Evolutionary conservation across 2,329 filamentous ascomycete genomes (phyloP).

Genomic region (Aphanoascus verrucosus): DNA sequence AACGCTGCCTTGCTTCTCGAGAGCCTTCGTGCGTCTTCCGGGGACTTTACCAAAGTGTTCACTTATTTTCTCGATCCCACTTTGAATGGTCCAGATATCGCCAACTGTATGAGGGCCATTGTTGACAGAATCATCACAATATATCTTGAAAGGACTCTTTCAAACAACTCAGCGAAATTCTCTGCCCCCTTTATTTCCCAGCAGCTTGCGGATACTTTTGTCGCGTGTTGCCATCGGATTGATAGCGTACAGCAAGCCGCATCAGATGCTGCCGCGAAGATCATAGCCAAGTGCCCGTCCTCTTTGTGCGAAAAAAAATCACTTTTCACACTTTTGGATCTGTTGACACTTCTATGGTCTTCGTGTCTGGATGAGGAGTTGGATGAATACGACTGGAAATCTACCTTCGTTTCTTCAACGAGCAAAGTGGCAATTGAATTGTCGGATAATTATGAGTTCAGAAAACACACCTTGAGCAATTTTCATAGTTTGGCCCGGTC

Average conservation of each 20-base stretch:
- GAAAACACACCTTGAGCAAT: constrained; percentile 65
- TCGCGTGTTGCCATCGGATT: constrained; percentile 86
- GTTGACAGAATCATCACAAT: constrained; percentile 61
- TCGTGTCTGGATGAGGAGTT: constrained; percentile 91
- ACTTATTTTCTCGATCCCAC: constrained; percentile 93
- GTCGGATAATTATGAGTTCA: constrained; percentile 83
- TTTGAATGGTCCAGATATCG: constrained; percentile 51
- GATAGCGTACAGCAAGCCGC: constrained; percentile 83
- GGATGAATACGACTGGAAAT: constrained; percentile 80
- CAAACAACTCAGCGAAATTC: constrained; percentile 62
- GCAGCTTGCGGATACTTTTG: constrained; percentile 76
- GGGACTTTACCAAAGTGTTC: constrained; percentile 80
- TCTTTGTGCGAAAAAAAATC: constrained; percentile 82
- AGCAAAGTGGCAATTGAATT: constrained; percentile 75
- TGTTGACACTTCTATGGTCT: constrained; percentile 88
- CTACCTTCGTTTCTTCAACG: constrained; percentile 64
- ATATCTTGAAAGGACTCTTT: constrained; percentile 66
- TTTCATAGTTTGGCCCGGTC: constrained; percentile 64
- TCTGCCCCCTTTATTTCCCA: constrained; percentile 84
- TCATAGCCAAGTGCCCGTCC: constrained; percentile 75
- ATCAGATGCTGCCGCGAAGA: constrained; percentile 68
- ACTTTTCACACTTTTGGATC: constrained; percentile 81
- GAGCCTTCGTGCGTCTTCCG: constrained; percentile 70
- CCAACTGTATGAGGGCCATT: constrained; percentile 53
- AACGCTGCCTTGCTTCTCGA: constrained; percentile 86